Base-by-base conservation (phyloP, 2,329 filamentous ascomycete species). In the Alternaria metachromatica region DNA sequence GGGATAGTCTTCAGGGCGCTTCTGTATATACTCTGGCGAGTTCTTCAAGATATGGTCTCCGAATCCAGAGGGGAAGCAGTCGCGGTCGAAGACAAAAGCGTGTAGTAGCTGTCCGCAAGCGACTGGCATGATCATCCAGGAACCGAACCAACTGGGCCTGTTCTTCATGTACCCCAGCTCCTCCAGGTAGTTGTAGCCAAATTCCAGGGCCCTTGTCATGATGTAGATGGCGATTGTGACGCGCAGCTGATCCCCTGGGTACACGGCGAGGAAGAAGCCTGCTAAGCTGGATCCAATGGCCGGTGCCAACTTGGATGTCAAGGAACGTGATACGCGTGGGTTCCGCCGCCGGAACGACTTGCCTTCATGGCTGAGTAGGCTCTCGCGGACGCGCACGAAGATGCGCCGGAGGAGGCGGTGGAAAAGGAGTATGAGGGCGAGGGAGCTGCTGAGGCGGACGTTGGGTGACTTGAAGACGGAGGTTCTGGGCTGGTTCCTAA, bases 321-420 rank as follows among this genome's bases (percentile, higher is more conserved):
- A 84, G 0, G 92, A 88, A 20, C 84, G 85, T 0, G 92, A 87
- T 12, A 94, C 88, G 18, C 88, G 87, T 1, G 94, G 94, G 74
- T 98, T 97, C 58, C 95, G 90, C 61, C 86, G 84, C 13, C 94
- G 88, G 80, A 98, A 97, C 0, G 92, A 90, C 58, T 87, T 87
- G 1, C 94, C 93, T 60, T 92, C 88, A n/a, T 92, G 87, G 37
- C 91, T 90, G 45, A 96, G 88, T 5, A 99, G 85, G 67, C 93
- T 93, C 2, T 87, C 85, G 51, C 95, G 90, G 46, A 98, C 84
- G 26, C 93, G 88, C 25, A 88, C 87, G 72, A 98, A 92, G 84
- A 98, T 97, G 63, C 95, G 92, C 82, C 95, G 93, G 25, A 98
- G 88, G 1, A 97, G 85, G 28, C 96, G 89, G 79, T 99, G 96